Percentiles rank a stretch among this genome's conserved stretches.
Evolutionary conservation across 2,329 filamentous ascomycete genomes (phyloP).

Genomic region (Metarhizium rileyi): DNA sequence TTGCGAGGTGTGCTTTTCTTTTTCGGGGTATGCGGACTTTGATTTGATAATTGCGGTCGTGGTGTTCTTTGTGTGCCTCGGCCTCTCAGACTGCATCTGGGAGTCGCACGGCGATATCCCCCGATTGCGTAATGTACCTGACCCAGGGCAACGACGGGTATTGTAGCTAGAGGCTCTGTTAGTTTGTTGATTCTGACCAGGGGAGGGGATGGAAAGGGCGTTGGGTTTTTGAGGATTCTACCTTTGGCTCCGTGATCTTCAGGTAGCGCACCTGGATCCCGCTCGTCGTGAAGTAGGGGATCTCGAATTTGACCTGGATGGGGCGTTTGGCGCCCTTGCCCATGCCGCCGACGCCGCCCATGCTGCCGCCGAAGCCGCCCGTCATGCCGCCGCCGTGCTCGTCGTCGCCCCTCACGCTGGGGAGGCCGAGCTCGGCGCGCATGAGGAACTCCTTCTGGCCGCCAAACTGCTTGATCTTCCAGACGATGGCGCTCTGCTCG

Average conservation of each 20-base stretch:
- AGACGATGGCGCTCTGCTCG: constrained; percentile 94
- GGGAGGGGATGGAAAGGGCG: too few relatives aligned
- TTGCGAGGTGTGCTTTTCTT: not conserved
- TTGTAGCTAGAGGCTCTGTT: constrained; percentile 61
- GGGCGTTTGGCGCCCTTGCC: constrained; percentile 85
- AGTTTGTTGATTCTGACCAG: too few relatives aligned
- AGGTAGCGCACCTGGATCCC: constrained; percentile 97
- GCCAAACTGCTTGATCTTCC: constrained; percentile 99
- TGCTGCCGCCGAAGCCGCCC: constrained; percentile 90
- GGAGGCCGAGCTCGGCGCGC: constrained; percentile 90
- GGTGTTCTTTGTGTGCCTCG: not conserved
- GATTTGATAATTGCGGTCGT: not conserved
- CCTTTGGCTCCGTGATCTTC: constrained; percentile 99
- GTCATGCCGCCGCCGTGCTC: constrained; percentile 97
- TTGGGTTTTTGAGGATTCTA: too few relatives aligned
- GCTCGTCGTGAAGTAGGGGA: constrained; percentile 99
- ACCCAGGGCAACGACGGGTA: constrained; percentile 97
- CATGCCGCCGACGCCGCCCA: constrained; percentile 73
- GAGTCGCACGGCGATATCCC: constrained; percentile 88
- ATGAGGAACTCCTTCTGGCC: constrained; percentile 98
- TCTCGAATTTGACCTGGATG: constrained; percentile 99
- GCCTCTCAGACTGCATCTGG: constrained; percentile 76
- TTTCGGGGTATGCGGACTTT: not conserved
- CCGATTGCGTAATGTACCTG: constrained; percentile 95
- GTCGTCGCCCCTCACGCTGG: constrained; percentile 89